These are phyloP conservation scores for Elongisporangium prolatum DNA, from an alignment of 352 stramenopile genomes.

Conservation along the genomic window DNA sequence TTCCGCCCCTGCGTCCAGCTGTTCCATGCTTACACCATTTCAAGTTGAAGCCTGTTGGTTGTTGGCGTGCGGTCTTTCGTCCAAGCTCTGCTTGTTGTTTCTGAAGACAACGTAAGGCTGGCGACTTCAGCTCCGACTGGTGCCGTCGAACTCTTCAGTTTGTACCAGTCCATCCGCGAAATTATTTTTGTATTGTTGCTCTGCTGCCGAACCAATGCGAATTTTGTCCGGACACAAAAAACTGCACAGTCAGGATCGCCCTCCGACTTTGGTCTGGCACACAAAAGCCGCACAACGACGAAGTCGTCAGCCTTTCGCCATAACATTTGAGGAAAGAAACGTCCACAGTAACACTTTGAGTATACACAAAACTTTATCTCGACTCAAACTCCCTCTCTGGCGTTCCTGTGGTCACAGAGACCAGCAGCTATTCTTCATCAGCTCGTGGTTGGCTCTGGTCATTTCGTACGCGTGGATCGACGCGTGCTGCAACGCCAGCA, in stretches of 20 bases:
- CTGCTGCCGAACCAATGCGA: background rate
- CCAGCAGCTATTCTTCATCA: constrained; percentile 18
- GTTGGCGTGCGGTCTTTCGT: background rate
- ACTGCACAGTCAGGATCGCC: background rate
- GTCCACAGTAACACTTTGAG: background rate
- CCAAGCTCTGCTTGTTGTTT: background rate
- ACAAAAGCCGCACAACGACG: background rate
- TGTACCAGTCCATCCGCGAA: background rate
- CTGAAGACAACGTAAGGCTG: background rate
- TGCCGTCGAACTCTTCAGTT: background rate
- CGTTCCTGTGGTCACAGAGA: background rate
- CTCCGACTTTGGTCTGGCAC: background rate
- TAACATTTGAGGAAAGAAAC: background rate
- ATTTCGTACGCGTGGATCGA: constrained; percentile 35
- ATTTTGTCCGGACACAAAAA: background rate
- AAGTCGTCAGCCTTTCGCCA: background rate
- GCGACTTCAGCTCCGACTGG: too few relatives aligned
- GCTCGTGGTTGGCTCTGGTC: constrained; percentile 36
- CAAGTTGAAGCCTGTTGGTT: background rate
- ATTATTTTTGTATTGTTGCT: background rate
- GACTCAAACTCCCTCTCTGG: background rate
- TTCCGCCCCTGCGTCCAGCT: too few relatives aligned
- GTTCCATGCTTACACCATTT: background rate
- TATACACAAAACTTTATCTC: background rate
- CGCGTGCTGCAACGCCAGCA: constrained; percentile 31